These are phyloP conservation scores for Prinsepia uniflora DNA, from an alignment of 306 rosid species.

Conservation along the genomic window DNA sequence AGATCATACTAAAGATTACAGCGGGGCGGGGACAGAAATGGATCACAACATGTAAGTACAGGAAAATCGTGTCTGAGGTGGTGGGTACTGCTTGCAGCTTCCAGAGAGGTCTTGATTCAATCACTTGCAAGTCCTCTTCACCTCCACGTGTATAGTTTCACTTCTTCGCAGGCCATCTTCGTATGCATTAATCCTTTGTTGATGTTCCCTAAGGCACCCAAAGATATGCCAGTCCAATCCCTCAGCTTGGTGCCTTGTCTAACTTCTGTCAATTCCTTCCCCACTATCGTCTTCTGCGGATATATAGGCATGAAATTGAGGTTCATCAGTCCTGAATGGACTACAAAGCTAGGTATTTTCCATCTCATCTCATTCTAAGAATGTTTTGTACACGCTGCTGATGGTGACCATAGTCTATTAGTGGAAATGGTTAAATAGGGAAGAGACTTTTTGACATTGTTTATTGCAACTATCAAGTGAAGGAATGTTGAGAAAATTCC, in stretches of 20 bases:
- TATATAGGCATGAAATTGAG: neutral
- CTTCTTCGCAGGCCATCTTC: neutral
- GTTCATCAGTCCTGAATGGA: neutral
- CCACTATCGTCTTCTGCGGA: neutral
- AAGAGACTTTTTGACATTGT: constrained; percentile 9
- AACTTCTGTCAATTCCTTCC: neutral
- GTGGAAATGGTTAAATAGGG: constrained; percentile 13
- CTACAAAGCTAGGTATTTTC: neutral
- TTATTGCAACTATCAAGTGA: neutral
- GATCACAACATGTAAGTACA: constrained; percentile 60
- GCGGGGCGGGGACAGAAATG: constrained; percentile 45
- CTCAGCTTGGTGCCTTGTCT: neutral
- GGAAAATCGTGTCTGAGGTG: constrained; percentile 55
- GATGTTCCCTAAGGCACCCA: constrained; percentile 8
- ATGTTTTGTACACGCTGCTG: constrained; percentile 6
- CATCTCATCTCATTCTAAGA: neutral
- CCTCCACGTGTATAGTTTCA: constrained; percentile 1
- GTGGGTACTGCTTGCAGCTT: neutral
- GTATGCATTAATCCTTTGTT: constrained; percentile 7
- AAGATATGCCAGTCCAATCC: neutral
- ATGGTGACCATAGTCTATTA: neutral
- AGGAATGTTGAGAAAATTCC: too few species aligned
- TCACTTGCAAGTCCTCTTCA: neutral
- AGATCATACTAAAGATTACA: constrained; percentile 45
- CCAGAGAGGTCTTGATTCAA: constrained; percentile 1